A percentile compares a stretch with the other conserved stretches of the same genome.
phyloP scores from a whole-genome alignment of 192 early-diverging fungal genomes.

The Dimargaris verticillata region DNA sequence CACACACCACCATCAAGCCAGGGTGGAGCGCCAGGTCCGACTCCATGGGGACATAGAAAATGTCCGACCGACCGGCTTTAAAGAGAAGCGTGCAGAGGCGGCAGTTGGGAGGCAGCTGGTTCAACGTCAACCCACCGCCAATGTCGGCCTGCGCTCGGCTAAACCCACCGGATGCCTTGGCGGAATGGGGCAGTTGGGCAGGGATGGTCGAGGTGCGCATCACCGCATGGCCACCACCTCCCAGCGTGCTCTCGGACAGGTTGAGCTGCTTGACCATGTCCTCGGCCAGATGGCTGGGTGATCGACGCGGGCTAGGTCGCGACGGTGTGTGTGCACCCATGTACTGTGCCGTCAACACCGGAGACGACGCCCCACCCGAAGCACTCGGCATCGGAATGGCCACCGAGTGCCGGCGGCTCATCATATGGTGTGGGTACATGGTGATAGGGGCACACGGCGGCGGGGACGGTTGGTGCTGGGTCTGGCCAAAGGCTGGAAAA shows the following conservation, averaged over 20 bases:
- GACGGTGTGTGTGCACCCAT: too few species aligned
- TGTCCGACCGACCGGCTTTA: conserved; percentile 71
- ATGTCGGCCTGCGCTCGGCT: too few species aligned
- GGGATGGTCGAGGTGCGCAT: conserved; percentile 3
- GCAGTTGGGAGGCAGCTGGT: conserved; percentile 27
- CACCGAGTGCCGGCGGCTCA: too few species aligned
- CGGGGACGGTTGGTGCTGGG: too few species aligned
- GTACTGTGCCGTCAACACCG: too few species aligned
- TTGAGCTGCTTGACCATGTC: conserved; percentile 6
- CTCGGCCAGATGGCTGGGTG: neutral
- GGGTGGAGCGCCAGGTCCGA: conserved; percentile 26
- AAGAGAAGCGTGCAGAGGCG: conserved; percentile 73
- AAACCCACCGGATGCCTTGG: conserved; percentile 18
- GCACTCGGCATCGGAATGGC: too few species aligned
- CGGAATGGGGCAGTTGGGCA: conserved; percentile 15
- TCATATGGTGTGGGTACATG: too few species aligned
- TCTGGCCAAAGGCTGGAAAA: too few species aligned
- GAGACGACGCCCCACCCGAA: too few species aligned
- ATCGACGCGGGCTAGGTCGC: neutral
- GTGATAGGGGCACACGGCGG: too few species aligned
- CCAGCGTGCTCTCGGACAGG: conserved; percentile 34
- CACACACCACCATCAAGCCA: conserved; percentile 71
- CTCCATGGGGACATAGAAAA: conserved; percentile 52
- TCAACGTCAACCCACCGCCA: conserved; percentile 29
- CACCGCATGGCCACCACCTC: conserved; percentile 24